Evolutionary conservation across 192 early-diverging fungal genomes (phyloP).

Genomic region (Linnemannia zychae): DNA sequence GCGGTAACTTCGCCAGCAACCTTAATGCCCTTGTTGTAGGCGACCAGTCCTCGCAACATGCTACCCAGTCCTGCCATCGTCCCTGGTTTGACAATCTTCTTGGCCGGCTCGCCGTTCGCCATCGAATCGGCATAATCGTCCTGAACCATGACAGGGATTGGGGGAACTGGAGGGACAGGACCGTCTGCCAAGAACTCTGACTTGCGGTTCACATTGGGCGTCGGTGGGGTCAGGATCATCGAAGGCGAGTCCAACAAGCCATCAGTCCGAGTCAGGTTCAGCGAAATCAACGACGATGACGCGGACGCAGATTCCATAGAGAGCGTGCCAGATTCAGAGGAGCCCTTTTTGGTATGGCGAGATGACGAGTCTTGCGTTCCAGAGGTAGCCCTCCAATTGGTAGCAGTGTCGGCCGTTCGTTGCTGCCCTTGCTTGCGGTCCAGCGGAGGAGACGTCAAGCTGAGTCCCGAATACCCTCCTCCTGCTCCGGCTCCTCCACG

Average conservation of each 20-base stretch:
- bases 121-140: not conserved
- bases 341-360: conserved; percentile 5
- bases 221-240: conserved; percentile 41
- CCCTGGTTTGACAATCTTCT: conserved; percentile 38
- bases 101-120: conserved; percentile 4
- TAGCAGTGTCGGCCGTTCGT: conserved; percentile 6
- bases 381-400: conserved; percentile 12
- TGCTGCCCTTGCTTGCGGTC: conserved; percentile 22
- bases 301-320: not conserved
- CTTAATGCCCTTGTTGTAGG: conserved; percentile 49
- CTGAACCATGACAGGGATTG: not conserved
- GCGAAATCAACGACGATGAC: not conserved
- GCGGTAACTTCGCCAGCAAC: conserved; percentile 35
- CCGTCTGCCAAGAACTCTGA: conserved; percentile 11
- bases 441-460: not conserved
- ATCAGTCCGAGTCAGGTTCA: not conserved
- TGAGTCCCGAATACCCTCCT: not conserved
- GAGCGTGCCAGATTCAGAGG: not conserved
- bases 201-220: conserved; percentile 18
- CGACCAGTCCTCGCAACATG: conserved; percentile 48
- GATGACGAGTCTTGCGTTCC: not conserved
- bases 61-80: conserved; percentile 41
- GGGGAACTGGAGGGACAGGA: not conserved
- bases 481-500: not conserved
- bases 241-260: not conserved